Conservation (phyloP, 2,329 filamentous ascomycete species). For the Colletotrichum lentis region DNA sequence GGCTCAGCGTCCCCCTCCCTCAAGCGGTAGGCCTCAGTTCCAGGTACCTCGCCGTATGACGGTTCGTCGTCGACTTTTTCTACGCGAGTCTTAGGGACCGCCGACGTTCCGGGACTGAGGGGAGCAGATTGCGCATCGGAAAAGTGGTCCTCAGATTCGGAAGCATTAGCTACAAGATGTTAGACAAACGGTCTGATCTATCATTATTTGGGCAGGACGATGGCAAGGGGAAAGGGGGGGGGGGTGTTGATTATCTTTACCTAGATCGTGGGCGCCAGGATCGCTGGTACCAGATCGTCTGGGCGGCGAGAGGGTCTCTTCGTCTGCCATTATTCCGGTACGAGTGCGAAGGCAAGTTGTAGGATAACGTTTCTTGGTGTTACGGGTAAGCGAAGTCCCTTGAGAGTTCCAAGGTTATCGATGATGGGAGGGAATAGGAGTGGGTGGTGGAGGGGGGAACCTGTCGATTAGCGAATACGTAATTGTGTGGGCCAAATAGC, state of each 20-base stretch:
- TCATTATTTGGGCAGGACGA: slow-evolving; percentile 17
- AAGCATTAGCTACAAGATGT: slow-evolving; percentile 55
- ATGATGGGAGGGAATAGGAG: slow-evolving; percentile 35
- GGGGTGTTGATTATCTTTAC: slow-evolving; percentile 48
- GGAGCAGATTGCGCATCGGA: slow-evolving; percentile 69
- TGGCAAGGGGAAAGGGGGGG: slow-evolving; percentile 1
- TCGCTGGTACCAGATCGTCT: slow-evolving; percentile 56
- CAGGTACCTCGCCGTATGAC: slow-evolving; percentile 69
- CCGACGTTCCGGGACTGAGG: slow-evolving; percentile 55
- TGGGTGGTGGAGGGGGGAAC: slow-evolving; percentile 28
- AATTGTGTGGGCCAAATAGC: slow-evolving; percentile 32
- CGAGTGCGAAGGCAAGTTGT: slow-evolving; percentile 8
- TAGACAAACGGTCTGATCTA: slow-evolving; percentile 38
- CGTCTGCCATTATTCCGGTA: slow-evolving; percentile 44
- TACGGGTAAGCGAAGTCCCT: slow-evolving; percentile 14
- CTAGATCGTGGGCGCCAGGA: slow-evolving; percentile 67
- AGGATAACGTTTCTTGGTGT: slow-evolving; percentile 11
- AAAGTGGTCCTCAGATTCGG: slow-evolving; percentile 75
- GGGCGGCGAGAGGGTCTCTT: slow-evolving; percentile 53
- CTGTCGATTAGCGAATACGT: slow-evolving; percentile 38
- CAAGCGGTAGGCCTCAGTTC: slow-evolving; percentile 65
- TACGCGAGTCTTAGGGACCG: slow-evolving; percentile 66
- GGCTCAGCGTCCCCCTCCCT: slow-evolving; percentile 66
- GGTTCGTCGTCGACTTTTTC: slow-evolving; percentile 67
- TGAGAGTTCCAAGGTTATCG: slow-evolving; percentile 13